Percentiles rank a stretch among this genome's conserved stretches.
phyloP scores from a whole-genome alignment of 495 filamentous ascomycete species.

The Hypomontagnella monticulosa region DNA sequence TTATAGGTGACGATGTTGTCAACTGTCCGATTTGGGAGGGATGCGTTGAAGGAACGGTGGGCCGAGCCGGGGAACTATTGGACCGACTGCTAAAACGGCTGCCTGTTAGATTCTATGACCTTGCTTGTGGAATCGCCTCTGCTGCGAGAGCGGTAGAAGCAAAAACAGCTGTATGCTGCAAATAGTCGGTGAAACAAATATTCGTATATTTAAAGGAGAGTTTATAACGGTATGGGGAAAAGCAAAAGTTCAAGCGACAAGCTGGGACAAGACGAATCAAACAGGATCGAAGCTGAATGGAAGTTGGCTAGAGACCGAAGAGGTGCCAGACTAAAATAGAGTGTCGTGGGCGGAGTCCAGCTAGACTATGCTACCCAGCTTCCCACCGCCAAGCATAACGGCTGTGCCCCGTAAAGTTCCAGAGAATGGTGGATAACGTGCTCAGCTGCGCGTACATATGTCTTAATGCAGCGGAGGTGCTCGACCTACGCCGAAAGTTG shows the following conservation, averaged over 20 bases:
- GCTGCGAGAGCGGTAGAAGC: constrained; percentile 1
- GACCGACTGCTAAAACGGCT: constrained; percentile 26
- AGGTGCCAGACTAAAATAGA: constrained; percentile 3
- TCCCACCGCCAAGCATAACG: constrained; percentile 7
- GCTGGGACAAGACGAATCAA: constrained; percentile 9
- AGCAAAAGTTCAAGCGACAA: constrained; percentile 4
- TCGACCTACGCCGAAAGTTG: neutral
- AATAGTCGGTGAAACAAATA: constrained; percentile 29
- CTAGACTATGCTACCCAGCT: constrained; percentile 14
- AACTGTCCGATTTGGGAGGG: constrained; percentile 82
- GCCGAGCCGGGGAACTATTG: constrained; percentile 32
- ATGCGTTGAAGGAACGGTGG: constrained; percentile 71
- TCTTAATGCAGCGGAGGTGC: no score
- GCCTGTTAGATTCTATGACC: constrained; percentile 18
- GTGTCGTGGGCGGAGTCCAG: constrained; percentile 19
- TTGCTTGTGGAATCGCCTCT: constrained; percentile 14
- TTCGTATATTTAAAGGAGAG: constrained; percentile 2
- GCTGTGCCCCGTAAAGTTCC: neutral
- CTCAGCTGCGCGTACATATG: neutral
- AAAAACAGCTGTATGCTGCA: constrained; percentile 12
- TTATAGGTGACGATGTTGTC: constrained; percentile 82
- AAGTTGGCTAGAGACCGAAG: neutral
- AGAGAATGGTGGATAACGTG: constrained; percentile 2
- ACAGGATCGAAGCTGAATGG: constrained; percentile 26
- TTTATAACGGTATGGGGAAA: constrained; percentile 5